Evolutionary conservation across 75 land plant genomes (phyloP), one percentile per base, ranked within the genome.

Genomic region (Picea sitchensis): DNA sequence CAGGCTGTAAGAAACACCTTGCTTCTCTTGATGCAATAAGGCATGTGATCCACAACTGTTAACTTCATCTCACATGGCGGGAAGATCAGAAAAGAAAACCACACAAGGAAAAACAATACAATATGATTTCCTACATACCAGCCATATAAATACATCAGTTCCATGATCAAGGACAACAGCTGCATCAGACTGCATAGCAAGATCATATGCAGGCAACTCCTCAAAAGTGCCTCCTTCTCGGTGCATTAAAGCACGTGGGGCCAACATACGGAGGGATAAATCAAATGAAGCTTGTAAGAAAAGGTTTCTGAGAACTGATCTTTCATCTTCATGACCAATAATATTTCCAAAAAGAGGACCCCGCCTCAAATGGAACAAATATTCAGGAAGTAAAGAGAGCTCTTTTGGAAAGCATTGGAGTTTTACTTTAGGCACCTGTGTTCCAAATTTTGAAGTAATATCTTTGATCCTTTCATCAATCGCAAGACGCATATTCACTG

Each of bases 311-410:
- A 93, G 75, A 56, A 98, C 95, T 59, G 91, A 86, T 84, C 99
- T 95, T 82, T 98, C 99, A 87, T 98, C 99, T 86, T 98, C 99
- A 87, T 98, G 99, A 36, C 98, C 98, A 75, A 98, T 47, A 58
- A 98, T 92, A 73, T 86, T 87, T 77, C 99, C 99, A 65, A 98
- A 82, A 65, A 98, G 88, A 21, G 98, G 99, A 78, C 99, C 98
- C 61, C 99, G 91, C 77, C 93, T 86, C 58, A 98, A 86, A 84
- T 98, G 99, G 65, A 98, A 98, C 57, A 98, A 73, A 68, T 85
- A 82, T 80, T 98, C 99, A 6, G 98, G 92, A 67, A 98, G 72
- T 36, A 77, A 80, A 41, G 93, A 81, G 14, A 98, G 77, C 82
- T 92, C 94, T 73, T 86, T 91, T 0, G 99, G 98, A 73, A 93